A percentile compares a stretch with the other conserved stretches of the same genome.
Conservation (phyloP, 345 rosid genomes). For the Gossypium raimondii region DNA sequence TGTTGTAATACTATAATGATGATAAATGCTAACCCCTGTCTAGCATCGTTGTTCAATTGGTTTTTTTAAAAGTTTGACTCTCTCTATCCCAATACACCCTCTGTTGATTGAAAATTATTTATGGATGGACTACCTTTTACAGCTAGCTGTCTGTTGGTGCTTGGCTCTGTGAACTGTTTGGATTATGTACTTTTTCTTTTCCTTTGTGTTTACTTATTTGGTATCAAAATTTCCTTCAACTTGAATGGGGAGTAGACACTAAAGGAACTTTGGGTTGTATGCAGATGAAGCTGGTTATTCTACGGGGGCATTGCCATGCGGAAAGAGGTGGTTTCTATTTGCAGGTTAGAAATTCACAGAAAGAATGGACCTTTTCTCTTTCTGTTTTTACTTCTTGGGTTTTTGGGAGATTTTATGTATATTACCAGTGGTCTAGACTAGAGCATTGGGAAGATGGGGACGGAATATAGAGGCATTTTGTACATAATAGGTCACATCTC, state of each 20-base stretch:
- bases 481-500: constrained; percentile 46
- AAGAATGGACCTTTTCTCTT: not conserved
- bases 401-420: constrained; percentile 49
- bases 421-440: constrained; percentile 51
- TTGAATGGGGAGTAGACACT: not conserved
- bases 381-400: constrained; percentile 22
- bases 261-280: not conserved
- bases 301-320: constrained; percentile 24
- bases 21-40: not conserved
- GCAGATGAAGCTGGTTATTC: constrained; percentile 30
- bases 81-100: not conserved
- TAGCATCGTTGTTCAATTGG: not conserved
- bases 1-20: not conserved
- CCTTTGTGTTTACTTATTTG: not conserved
- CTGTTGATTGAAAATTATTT: not conserved
- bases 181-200: not conserved
- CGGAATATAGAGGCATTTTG: constrained; percentile 46
- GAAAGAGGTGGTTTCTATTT: constrained; percentile 17
- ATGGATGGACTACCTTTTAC: not conserved
- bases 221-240: not conserved
- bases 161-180: not conserved
- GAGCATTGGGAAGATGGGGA: constrained; percentile 41
- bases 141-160: not conserved
- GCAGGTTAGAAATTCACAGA: constrained; percentile 23
- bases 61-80: not conserved